phyloP scores from a whole-genome alignment of 176 grass and related monocot genomes.

The Bonia amplexicaulis region DNA sequence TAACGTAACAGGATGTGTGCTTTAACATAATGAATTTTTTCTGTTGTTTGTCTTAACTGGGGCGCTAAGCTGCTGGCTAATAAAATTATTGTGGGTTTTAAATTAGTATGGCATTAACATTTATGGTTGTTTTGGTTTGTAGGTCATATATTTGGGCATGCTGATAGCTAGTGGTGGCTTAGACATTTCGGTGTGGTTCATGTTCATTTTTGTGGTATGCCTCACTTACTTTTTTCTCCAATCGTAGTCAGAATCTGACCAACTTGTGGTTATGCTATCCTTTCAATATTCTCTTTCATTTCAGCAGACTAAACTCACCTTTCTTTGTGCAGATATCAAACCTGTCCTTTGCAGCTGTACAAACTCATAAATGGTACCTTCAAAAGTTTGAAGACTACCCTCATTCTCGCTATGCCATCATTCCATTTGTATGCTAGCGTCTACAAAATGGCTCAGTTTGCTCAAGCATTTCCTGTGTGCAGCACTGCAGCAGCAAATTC shows the following conservation, averaged over 20 bases:
- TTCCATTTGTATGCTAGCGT: conserved; percentile 74
- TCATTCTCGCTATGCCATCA: conserved; percentile 56
- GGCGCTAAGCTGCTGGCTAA: not conserved
- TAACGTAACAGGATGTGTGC: not conserved
- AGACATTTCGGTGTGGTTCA: conserved; percentile 67
- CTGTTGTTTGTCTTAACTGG: conserved; percentile 3
- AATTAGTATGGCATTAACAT: conserved; percentile 6
- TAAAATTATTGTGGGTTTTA: not conserved
- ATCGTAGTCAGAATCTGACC: not conserved
- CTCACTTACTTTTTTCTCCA: not conserved
- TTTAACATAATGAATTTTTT: not conserved
- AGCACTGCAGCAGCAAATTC: not conserved
- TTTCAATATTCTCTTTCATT: conserved; percentile 2
- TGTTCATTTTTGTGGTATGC: conserved; percentile 87
- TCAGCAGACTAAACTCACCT: not conserved
- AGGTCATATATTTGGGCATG: conserved; percentile 86
- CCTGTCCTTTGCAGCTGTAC: conserved; percentile 57
- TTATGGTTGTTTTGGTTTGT: conserved; percentile 14
- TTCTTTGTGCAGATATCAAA: conserved; percentile 60
- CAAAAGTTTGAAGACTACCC: conserved; percentile 93
- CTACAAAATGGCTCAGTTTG: not conserved
- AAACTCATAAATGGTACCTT: conserved; percentile 90
- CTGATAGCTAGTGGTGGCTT: conserved; percentile 64
- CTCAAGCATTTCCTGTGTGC: not conserved
- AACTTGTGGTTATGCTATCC: not conserved